A percentile compares a stretch with the other conserved stretches of the same genome.
Evolutionary conservation across 345 rosid species (phyloP).

Genomic region (Eutrema heterophyllum): DNA sequence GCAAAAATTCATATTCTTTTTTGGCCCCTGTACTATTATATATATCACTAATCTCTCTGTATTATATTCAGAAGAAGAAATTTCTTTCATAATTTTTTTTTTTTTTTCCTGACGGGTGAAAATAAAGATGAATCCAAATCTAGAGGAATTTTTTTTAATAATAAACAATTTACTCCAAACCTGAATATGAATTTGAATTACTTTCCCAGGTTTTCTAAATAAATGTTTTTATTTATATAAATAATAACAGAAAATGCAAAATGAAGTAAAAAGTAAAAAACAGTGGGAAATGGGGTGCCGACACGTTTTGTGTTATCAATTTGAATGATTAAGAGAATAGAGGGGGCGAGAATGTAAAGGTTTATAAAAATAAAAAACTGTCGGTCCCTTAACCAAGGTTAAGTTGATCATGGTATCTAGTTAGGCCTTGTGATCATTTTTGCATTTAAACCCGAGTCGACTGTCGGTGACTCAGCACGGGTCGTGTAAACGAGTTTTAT

Average conservation of each 20-base stretch:
- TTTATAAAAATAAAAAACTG: conserved; percentile 29
- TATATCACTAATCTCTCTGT: neutral
- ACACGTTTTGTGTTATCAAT: conserved; percentile 1
- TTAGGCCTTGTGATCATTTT: conserved; percentile 21
- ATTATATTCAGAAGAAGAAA: neutral
- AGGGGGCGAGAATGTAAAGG: conserved; percentile 36
- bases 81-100: neutral
- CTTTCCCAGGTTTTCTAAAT: neutral
- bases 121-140: too few relatives aligned
- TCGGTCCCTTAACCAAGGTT: conserved; percentile 64
- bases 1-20: neutral
- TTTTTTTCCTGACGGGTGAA: too few relatives aligned
- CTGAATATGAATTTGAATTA: too few relatives aligned
- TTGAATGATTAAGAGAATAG: neutral
- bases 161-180: too few relatives aligned
- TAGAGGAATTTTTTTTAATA: too few relatives aligned
- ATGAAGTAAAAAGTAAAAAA: neutral
- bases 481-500: conserved; percentile 34
- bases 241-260: neutral
- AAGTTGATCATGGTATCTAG: conserved; percentile 41
- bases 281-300: conserved; percentile 15
- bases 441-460: conserved; percentile 25
- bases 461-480: conserved; percentile 84
- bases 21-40: conserved; percentile 20
- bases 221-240: neutral